phyloP scores from a whole-genome alignment of 2,329 filamentous ascomycete species.

The Fusarium marasasianum region DNA sequence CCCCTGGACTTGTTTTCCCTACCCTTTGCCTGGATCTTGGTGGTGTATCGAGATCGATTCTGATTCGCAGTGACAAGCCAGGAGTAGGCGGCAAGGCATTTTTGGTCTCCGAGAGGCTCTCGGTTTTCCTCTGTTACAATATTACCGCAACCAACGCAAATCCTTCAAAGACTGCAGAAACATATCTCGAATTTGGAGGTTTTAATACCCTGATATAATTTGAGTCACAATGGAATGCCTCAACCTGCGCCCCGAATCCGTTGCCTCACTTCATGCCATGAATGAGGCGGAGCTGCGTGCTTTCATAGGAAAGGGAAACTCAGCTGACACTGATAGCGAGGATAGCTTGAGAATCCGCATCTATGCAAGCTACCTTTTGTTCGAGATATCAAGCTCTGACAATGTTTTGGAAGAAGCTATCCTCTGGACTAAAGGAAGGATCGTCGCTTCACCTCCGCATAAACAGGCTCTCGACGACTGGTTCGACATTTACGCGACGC shows the following conservation, averaged over 20 bases:
- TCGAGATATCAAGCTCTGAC: not conserved
- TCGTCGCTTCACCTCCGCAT: too few relatives aligned
- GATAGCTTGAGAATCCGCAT: not conserved
- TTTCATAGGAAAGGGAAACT: too few relatives aligned
- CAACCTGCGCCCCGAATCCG: not conserved
- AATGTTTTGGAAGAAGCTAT: not conserved
- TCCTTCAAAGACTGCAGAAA: too few relatives aligned
- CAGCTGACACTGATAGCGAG: too few relatives aligned
- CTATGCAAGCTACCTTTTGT: not conserved
- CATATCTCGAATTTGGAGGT: rapidly evolving
- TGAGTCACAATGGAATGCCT: not conserved
- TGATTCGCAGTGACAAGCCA: not conserved
- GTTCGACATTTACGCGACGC: not conserved
- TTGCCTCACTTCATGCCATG: not conserved
- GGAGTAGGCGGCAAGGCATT: not conserved
- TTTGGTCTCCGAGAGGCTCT: not conserved
- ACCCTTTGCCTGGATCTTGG: not conserved
- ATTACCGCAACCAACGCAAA: not conserved
- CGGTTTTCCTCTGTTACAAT: not conserved
- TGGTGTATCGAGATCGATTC: not conserved
- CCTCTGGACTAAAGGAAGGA: not conserved
- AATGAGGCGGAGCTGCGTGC: not conserved
- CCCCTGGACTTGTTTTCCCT: not conserved
- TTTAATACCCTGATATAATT: rapidly evolving
- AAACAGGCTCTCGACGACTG: not conserved